A percentile compares a stretch with the other conserved stretches of the same genome.
Evolutionary conservation across 2,329 filamentous ascomycete genomes (phyloP).

Genomic region (Teratosphaeria zuluensis): DNA sequence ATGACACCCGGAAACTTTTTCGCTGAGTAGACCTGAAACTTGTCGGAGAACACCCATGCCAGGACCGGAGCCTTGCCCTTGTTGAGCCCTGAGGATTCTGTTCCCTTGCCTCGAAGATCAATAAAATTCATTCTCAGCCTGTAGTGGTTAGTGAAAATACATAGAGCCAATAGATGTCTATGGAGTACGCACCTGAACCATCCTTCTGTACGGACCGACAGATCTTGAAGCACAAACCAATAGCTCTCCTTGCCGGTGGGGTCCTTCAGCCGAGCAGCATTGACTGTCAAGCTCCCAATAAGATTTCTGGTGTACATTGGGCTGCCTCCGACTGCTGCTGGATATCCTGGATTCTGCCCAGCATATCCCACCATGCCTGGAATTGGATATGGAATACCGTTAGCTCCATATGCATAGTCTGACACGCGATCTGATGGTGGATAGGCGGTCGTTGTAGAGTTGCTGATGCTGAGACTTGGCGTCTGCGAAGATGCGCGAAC

Average conservation of each 20-base stretch:
- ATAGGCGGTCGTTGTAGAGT: constrained; percentile 70
- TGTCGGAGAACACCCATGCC: constrained; percentile 74
- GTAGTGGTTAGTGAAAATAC: not conserved
- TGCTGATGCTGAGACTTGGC: constrained; percentile 63
- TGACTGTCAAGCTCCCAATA: constrained; percentile 83
- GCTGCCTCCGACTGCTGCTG: constrained; percentile 26
- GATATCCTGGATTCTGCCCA: not conserved
- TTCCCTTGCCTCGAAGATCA: constrained; percentile 55
- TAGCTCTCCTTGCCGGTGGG: constrained; percentile 72
- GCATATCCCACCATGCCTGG: not conserved
- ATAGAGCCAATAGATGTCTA: not conserved
- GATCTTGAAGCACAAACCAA: constrained; percentile 93
- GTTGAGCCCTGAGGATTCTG: constrained; percentile 46
- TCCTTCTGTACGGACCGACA: constrained; percentile 89
- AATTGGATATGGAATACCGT: not conserved
- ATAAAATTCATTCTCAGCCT: constrained; percentile 69
- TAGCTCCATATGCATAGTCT: not conserved
- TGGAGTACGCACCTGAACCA: constrained; percentile 60
- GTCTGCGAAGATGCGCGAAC: constrained; percentile 56
- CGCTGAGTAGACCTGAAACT: constrained; percentile 88
- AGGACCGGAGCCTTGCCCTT: constrained; percentile 70
- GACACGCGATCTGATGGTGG: constrained; percentile 34
- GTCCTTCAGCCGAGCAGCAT: constrained; percentile 75
- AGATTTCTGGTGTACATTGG: constrained; percentile 93
- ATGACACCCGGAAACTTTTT: constrained; percentile 99